These are phyloP conservation scores for Populus davidiana DNA, from an alignment of 345 rosid genomes.

Conservation along the genomic window DNA sequence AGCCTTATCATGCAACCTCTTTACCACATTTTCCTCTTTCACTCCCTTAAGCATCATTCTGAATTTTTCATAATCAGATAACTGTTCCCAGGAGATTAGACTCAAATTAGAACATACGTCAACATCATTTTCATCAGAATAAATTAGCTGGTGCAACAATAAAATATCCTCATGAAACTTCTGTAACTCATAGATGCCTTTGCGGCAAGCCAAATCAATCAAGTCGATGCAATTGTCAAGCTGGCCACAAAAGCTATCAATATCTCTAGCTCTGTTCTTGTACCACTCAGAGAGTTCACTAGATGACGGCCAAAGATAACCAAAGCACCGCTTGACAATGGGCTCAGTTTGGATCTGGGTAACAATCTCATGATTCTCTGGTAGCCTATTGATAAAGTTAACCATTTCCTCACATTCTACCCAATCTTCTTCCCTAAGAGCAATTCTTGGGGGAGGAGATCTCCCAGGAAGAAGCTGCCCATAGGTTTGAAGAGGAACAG, in stretches of 20 bases:
- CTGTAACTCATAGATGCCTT: constrained; percentile 66
- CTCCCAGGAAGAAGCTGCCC: constrained; percentile 94
- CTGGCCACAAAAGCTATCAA: constrained; percentile 84
- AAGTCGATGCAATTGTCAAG: constrained; percentile 77
- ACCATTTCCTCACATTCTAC: constrained; percentile 87
- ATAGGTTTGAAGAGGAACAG: constrained; percentile 79
- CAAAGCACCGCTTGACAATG: constrained; percentile 53
- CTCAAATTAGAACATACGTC: constrained; percentile 52
- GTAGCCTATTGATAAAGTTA: constrained; percentile 50
- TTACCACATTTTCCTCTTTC: constrained; percentile 57
- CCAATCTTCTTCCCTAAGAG: constrained; percentile 94
- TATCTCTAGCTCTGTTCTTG: constrained; percentile 78
- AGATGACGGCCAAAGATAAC: constrained; percentile 69
- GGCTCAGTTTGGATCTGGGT: constrained; percentile 68
- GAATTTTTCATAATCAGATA: constrained; percentile 83
- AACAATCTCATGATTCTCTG: constrained; percentile 44
- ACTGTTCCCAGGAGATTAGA: constrained; percentile 73
- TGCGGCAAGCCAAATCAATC: constrained; percentile 71
- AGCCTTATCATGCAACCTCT: constrained; percentile 57
- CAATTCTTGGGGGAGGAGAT: constrained; percentile 56
- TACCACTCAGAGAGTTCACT: constrained; percentile 73
- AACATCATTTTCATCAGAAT: constrained; percentile 51
- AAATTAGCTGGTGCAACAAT: constrained; percentile 71
- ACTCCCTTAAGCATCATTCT: constrained; percentile 67
- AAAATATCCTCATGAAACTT: constrained; percentile 69